Conservation (phyloP, 169 alveolate species). For the Ichthyophthirius multifiliis region DNA sequence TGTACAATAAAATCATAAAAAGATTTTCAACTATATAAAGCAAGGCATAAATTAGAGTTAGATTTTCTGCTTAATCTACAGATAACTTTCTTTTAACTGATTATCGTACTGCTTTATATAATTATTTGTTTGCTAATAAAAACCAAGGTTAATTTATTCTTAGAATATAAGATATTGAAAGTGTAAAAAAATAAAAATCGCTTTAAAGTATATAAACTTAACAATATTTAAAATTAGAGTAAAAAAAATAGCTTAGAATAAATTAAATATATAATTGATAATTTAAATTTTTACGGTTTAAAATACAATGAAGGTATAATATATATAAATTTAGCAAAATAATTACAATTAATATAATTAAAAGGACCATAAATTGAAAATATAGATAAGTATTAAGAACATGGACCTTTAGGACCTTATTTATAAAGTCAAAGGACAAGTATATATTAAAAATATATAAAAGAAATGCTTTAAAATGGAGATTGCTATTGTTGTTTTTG, state of each 20-base stretch:
- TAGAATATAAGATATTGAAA: slow-evolving; percentile 66
- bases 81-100: slow-evolving; percentile 58
- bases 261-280: too few relatives aligned
- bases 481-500: slow-evolving; percentile 69
- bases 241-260: too few relatives aligned
- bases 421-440: not conserved
- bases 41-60: slow-evolving; percentile 38
- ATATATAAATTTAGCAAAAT: too few relatives aligned
- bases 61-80: slow-evolving; percentile 59
- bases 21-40: too few relatives aligned
- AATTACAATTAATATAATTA: too few relatives aligned
- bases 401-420: slow-evolving; percentile 16
- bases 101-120: slow-evolving; percentile 59
- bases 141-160: slow-evolving; percentile 53
- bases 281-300: too few relatives aligned
- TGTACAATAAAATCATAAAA: too few relatives aligned
- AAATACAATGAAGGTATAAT: too few relatives aligned
- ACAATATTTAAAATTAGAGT: too few relatives aligned
- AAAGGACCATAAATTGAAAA: too few relatives aligned
- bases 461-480: slow-evolving; percentile 21
- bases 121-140: slow-evolving; percentile 55
- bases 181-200: not conserved
- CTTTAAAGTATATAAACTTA: too few relatives aligned
- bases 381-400: not conserved
- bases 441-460: not conserved